Evolutionary conservation across 2,329 filamentous ascomycete genomes (phyloP), one percentile per base, ranked within the genome.

Genomic region (Coniochaeta prunicola): DNA sequence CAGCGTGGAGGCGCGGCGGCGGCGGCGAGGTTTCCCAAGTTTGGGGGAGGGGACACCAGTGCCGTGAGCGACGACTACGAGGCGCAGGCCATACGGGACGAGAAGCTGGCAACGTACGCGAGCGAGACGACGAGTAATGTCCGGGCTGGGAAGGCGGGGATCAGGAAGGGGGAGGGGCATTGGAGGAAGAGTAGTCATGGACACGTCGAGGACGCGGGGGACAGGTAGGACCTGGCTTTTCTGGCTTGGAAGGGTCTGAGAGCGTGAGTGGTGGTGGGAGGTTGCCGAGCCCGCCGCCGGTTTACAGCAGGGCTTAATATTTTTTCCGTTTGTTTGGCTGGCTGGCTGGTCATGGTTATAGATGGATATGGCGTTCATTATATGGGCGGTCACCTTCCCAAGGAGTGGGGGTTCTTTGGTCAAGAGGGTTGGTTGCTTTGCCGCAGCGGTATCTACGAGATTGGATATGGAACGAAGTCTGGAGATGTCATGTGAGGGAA

Each of bases 131-230:
- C 48, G 57, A 61, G 58, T 34, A 60, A 21, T 6, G 65, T 64
- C 15, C 42, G 56, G 26, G 58, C 57, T 17, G 61, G 66, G 34
- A 63, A 63, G 33, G 34, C 55, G 66, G 64, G 34, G 62, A 62
- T 40, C 53, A 66, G 53, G 64, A 65, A 59, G 63, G 70, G 59
- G 34, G 60, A 59, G 53, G 66, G 66, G 12, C 68, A 73, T 53
- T 69, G 70, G 64, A 68, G 71, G 64, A 64, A 61, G 56, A 74
- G 71, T 65, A 71, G 70, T 30, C 68, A 74, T 53, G 71, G 72
- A 31, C 68, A 70, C 34, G 64, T 75, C 42, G 71, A 73, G 60
- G 67, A 67, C 59, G 62, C 64, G 61, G 67, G 62, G 38, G 60
- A 58, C 54, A 62, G 62, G 53, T 69, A 66, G 61, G 54, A 53